Evolutionary conservation across 495 filamentous ascomycete genomes (phyloP).

Genomic region (Neurospora discreta): DNA sequence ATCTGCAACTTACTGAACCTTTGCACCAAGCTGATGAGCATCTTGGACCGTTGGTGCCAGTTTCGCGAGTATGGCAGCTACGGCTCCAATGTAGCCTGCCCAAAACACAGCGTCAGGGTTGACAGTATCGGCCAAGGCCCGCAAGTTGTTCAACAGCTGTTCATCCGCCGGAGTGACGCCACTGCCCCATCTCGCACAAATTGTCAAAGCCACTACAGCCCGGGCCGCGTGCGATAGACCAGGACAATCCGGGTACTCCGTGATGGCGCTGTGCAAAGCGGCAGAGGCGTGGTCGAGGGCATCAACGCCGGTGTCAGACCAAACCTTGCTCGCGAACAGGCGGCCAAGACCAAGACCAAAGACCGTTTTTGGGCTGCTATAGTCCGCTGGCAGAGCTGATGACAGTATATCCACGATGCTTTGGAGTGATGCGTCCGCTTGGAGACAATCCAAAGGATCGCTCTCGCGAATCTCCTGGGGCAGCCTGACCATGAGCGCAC

Average conservation of each 20-base stretch:
- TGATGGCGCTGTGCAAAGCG: slow-evolving; percentile 61
- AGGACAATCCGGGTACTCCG: slow-evolving; percentile 54
- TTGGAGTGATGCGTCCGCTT: slow-evolving; percentile 24
- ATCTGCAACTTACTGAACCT: slow-evolving; percentile 24
- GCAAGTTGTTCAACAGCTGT: slow-evolving; percentile 27
- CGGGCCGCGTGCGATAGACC: slow-evolving; percentile 64
- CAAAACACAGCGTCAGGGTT: slow-evolving; percentile 29
- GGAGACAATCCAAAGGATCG: slow-evolving; percentile 47
- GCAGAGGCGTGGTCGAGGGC: slow-evolving; percentile 48
- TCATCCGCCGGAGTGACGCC: slow-evolving; percentile 43
- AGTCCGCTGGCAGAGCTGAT: slow-evolving; percentile 41
- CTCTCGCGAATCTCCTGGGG: slow-evolving; percentile 43
- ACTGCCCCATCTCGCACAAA: slow-evolving; percentile 69
- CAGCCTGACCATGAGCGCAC: slow-evolving; percentile 60
- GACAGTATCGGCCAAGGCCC: slow-evolving; percentile 19
- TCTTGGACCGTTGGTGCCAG: slow-evolving; percentile 25
- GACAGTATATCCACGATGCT: slow-evolving; percentile 36
- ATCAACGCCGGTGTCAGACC: slow-evolving; percentile 33
- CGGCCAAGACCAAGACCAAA: slow-evolving; percentile 29
- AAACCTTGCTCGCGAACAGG: slow-evolving; percentile 33
- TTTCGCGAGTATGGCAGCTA: slow-evolving; percentile 22
- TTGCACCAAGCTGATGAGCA: slow-evolving; percentile 7
- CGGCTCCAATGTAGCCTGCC: slow-evolving; percentile 33
- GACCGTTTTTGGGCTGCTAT: slow-evolving; percentile 35
- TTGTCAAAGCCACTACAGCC: slow-evolving; percentile 57